phyloP scores from a whole-genome alignment of 73 alveolate species.

The Urostyla sp. region DNA sequence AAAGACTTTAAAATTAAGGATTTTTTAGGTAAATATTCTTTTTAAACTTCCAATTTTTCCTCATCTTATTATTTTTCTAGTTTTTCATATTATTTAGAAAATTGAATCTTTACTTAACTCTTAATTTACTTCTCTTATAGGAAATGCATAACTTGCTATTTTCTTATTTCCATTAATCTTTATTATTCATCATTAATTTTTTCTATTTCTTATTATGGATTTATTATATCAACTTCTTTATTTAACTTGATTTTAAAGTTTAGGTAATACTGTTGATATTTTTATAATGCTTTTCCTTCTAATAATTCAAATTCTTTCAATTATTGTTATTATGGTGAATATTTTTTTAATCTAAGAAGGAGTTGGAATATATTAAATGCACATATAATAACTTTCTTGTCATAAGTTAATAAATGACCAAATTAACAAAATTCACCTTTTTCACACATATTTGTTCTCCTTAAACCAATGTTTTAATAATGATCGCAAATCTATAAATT shows the following conservation, averaged over 20 bases:
- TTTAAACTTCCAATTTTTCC: too few relatives aligned
- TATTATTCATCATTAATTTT: neutral
- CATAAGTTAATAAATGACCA: conserved; percentile 22
- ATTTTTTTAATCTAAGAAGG: neutral
- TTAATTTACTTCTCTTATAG: too few relatives aligned
- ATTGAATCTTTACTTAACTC: too few relatives aligned
- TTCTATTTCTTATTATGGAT: neutral
- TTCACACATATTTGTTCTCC: conserved; percentile 42
- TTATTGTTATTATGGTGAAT: neutral
- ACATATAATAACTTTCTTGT: conserved; percentile 12
- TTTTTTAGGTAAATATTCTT: too few relatives aligned
- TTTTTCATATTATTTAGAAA: too few relatives aligned
- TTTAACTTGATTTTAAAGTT: neutral
- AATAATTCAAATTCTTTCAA: conserved; percentile 28
- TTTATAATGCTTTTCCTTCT: conserved; percentile 23
- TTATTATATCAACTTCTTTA: neutral
- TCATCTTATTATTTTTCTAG: too few relatives aligned
- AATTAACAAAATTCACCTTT: conserved; percentile 53
- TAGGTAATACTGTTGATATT: conserved; percentile 5
- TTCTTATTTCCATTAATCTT: neutral
- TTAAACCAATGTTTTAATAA: conserved; percentile 13
- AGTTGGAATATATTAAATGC: conserved; percentile 41
- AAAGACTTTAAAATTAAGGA: too few relatives aligned
- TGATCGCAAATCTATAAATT: conserved; percentile 43
- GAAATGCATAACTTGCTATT: conserved; percentile 7